These are phyloP conservation scores for Mycena alexandri DNA, from an alignment of 768 basidiomycete species.

Conservation along the genomic window DNA sequence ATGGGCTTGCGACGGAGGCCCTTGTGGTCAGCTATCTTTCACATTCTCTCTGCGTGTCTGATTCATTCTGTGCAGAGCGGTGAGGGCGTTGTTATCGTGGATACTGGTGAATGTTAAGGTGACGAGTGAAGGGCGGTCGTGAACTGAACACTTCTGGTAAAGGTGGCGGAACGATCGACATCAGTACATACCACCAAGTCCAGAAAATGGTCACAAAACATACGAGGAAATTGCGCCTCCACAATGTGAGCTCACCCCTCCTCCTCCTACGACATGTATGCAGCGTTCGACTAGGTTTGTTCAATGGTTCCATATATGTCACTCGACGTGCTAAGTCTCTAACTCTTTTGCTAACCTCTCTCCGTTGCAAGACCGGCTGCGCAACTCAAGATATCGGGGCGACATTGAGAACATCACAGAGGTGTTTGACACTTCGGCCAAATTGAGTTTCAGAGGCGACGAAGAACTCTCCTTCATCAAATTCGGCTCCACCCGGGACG, in stretches of 20 bases:
- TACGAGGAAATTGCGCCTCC: constrained; percentile 65
- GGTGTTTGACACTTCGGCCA: constrained; percentile 62
- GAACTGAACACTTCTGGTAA: no score
- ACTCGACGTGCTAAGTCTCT: constrained; percentile 57
- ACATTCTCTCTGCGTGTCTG: constrained; percentile 31
- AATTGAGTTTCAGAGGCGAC: constrained; percentile 55
- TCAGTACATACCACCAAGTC: constrained; percentile 64
- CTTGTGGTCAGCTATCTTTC: constrained; percentile 32
- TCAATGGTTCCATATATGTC: constrained; percentile 67
- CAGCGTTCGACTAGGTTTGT: constrained; percentile 53
- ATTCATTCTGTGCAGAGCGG: constrained; percentile 39
- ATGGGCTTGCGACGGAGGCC: constrained; percentile 49
- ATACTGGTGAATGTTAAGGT: no score
- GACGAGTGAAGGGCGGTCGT: no score
- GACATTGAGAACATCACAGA: constrained; percentile 56
- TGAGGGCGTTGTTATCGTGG: constrained; percentile 58
- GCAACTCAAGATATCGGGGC: constrained; percentile 54
- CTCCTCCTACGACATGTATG: constrained; percentile 7
- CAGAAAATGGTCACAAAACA: constrained; percentile 42
- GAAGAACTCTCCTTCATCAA: constrained; percentile 60
- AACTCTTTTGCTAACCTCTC: background rate
- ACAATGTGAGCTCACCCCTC: constrained; percentile 53
- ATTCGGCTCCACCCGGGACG: constrained; percentile 59
- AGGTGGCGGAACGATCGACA: constrained; percentile 72
- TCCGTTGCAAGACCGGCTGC: constrained; percentile 51